Evolutionary conservation across 768 basidiomycete species (phyloP).

Genomic region (Mycena amicta): DNA sequence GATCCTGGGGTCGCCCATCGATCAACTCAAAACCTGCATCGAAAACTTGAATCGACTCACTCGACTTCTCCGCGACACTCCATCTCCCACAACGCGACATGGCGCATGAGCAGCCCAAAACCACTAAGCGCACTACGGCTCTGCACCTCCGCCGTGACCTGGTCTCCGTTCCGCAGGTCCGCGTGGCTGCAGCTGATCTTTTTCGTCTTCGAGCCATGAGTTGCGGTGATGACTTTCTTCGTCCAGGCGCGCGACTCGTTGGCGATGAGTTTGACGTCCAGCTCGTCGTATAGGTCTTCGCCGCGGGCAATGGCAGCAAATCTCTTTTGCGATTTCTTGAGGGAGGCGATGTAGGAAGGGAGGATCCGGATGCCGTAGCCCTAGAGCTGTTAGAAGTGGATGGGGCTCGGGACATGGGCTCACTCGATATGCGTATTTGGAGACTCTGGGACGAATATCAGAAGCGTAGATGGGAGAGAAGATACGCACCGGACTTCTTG

Average conservation of each 20-base stretch:
- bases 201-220: background rate
- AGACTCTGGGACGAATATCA: conserved; percentile 1
- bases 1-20: background rate
- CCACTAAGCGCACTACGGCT: conserved; percentile 7
- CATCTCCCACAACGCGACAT: conserved; percentile 15
- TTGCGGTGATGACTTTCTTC: background rate
- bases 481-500: background rate
- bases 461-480: background rate
- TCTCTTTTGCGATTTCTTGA: background rate
- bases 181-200: background rate
- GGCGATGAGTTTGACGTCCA: conserved; percentile 8
- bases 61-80: background rate
- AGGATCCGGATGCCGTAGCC: conserved; percentile 5
- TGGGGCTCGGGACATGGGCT: background rate
- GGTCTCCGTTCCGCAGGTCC: conserved; percentile 9
- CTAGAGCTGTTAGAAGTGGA: background rate
- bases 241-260: conserved; percentile 4
- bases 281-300: background rate
- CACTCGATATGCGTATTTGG: conserved; percentile 11
- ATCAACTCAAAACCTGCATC: background rate
- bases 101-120: conserved; percentile 14
- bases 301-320: background rate
- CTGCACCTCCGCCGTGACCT: conserved; percentile 7
- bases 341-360: conserved; percentile 5
- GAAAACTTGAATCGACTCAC: conserved; percentile 10